These are phyloP conservation scores for Mallotus nudiflorus DNA, from an alignment of 345 rosid species.

Conservation along the genomic window DNA sequence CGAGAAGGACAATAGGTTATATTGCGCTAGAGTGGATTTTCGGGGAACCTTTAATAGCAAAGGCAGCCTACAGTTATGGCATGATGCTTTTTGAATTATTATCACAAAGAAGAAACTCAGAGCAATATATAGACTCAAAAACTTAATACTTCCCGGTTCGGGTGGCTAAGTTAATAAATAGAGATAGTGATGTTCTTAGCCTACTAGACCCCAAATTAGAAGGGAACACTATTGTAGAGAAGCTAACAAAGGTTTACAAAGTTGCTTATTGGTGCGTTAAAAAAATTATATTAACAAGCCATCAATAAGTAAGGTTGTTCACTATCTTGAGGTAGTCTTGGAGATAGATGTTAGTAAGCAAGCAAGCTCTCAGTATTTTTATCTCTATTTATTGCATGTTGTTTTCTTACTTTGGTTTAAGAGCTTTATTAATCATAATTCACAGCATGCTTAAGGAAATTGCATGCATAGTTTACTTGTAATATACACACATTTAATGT, in stretches of 20 bases:
- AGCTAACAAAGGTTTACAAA: constrained; percentile 58
- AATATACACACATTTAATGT: no score
- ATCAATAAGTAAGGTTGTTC: constrained; percentile 79
- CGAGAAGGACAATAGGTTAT: constrained; percentile 87
- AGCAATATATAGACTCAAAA: constrained; percentile 46
- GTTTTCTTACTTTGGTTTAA: no score
- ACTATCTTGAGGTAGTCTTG: constrained; percentile 67
- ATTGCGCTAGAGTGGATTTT: constrained; percentile 94
- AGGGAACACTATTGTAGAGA: constrained; percentile 47
- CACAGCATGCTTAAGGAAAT: no score
- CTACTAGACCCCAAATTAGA: constrained; percentile 55
- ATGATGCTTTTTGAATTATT: constrained; percentile 84
- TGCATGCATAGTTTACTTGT: no score
- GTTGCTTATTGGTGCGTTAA: constrained; percentile 89
- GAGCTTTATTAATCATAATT: no score
- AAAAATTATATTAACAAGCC: constrained; percentile 62
- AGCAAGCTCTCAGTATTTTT: no score
- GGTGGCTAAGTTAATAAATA: constrained; percentile 47
- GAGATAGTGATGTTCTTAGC: constrained; percentile 47
- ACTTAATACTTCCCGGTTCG: constrained; percentile 57
- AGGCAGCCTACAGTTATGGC: constrained; percentile 88
- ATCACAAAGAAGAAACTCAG: constrained; percentile 73
- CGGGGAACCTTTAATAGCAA: constrained; percentile 70
- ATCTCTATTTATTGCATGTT: constrained; percentile 53
- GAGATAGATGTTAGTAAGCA: no score